phyloP scores from a whole-genome alignment of 345 rosid genomes.

The Melaleuca quinquenervia region DNA sequence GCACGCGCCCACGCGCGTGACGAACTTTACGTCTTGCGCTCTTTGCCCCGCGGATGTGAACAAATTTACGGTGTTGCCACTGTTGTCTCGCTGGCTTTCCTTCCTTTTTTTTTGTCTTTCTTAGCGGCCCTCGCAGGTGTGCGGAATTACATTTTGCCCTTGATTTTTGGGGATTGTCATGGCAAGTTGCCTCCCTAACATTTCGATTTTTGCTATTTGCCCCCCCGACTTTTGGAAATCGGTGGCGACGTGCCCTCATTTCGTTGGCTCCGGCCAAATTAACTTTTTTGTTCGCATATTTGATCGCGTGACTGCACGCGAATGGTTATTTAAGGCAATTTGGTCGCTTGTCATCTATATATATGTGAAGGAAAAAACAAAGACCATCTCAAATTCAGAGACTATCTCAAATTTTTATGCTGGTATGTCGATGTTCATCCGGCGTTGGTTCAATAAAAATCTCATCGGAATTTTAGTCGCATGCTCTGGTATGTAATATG shows the following conservation, averaged over 20 bases:
- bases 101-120: neutral
- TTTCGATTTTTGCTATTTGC: neutral
- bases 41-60: neutral
- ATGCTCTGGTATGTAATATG: neutral
- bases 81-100: neutral
- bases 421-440: rapidly evolving
- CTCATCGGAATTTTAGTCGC: neutral
- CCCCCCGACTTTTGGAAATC: neutral
- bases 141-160: neutral
- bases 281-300: neutral
- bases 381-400: too few relatives aligned
- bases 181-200: neutral
- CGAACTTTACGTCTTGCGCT: neutral
- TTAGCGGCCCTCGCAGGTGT: neutral
- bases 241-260: neutral
- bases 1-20: neutral
- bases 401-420: too few relatives aligned
- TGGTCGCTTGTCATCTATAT: neutral
- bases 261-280: neutral
- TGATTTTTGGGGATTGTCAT: neutral
- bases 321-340: neutral
- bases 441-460: rapidly evolving
- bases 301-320: neutral
- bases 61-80: neutral
- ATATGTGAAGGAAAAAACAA: neutral